Base-by-base conservation (phyloP, 2,329 filamentous ascomycete species). In the Curvularia lunata region DNA sequence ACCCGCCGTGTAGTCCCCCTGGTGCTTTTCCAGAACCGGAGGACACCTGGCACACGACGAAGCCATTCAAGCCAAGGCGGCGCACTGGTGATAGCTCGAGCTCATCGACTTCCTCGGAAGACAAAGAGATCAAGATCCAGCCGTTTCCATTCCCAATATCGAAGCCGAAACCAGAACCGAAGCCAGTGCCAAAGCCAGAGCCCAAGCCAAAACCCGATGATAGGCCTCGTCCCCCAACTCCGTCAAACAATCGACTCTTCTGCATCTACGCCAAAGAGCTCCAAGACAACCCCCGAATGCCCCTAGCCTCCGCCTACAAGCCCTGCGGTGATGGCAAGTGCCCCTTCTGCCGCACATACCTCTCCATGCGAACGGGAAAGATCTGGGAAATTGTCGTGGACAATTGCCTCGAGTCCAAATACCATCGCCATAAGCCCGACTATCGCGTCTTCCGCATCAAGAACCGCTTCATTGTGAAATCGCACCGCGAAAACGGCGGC, bases 211-310 rank as follows among this genome's bases (percentile, higher is more conserved):
- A 18, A 10, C 59, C 50, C 18, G 43, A 47, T 1, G 27, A 30
- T 9, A 42, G 18, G 8, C 52, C 45, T 18, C 51, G 37, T 3
- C 49, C 54, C 9, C 30, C 30, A 3, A 32, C 49, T 1, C 34
- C 34, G 16, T 56, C 46, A 7, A 50, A 59, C 23, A 56, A 51
- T 7, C 56, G 61, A 1, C 62, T 76, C 3, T 76, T 71, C 56
- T 76, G 74, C 47, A 48, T 69, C 16, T 75, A 74, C 45, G 70
- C 74, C 2, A 64, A 63, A 25, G 69, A 73, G 37, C 68, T 76
- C 7, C 74, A 76, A 52, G 43, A 54, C 13, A 51, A 65, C 42
- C 34, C 52, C 0, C 46, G 52, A 10, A 63, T 71, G 8, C 68
- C 71, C 1, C 56, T 76, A 2, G 58, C 67, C 6, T 56, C 69